Percentiles rank a stretch among this genome's conserved stretches.
These are phyloP conservation scores for Xylogone sp. DNA, from an alignment of 2,329 filamentous ascomycete species.

Conservation along the genomic window DNA sequence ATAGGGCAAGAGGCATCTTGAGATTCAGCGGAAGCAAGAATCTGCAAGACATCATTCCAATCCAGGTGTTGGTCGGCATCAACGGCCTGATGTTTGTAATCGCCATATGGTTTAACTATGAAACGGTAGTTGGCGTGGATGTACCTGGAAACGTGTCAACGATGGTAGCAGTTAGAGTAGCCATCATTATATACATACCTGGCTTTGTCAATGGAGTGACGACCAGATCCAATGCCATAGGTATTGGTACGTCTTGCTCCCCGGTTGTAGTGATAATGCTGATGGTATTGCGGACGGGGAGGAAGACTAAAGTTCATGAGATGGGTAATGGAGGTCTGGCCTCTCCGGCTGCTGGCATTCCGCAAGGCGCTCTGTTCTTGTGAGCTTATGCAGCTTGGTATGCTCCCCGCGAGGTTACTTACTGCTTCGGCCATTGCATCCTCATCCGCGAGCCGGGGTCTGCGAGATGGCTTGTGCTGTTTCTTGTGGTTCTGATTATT, in stretches of 20 bases:
- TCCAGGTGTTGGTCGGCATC: slow-evolving; percentile 88
- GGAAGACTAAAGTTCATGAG: slow-evolving; percentile 87
- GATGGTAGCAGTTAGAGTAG: slow-evolving; percentile 8
- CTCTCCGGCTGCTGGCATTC: slow-evolving; percentile 72
- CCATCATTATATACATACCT: slow-evolving; percentile 48
- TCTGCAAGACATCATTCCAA: slow-evolving; percentile 87
- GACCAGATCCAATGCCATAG: slow-evolving; percentile 83
- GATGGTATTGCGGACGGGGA: slow-evolving; percentile 59
- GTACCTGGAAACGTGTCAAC: slow-evolving; percentile 50
- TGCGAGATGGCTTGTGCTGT: slow-evolving; percentile 79
- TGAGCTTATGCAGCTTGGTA: slow-evolving; percentile 8
- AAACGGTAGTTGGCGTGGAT: slow-evolving; percentile 98
- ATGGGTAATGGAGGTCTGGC: slow-evolving; percentile 96
- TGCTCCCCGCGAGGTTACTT: slow-evolving; percentile 31
- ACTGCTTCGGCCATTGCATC: slow-evolving; percentile 82
- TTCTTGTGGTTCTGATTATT: slow-evolving; percentile 74
- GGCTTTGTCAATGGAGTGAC: slow-evolving; percentile 88
- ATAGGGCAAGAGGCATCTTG: slow-evolving; percentile 90
- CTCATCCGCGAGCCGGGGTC: slow-evolving; percentile 72
- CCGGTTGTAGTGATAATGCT: slow-evolving; percentile 44
- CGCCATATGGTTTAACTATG: slow-evolving; percentile 77
- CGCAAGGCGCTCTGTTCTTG: slow-evolving; percentile 38
- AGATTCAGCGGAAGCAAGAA: slow-evolving; percentile 85
- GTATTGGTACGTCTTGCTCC: slow-evolving; percentile 62
- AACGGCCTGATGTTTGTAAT: slow-evolving; percentile 74